These are phyloP conservation scores for Penicillium sp. DNA, from an alignment of 2,329 filamentous ascomycete genomes.

Conservation along the genomic window DNA sequence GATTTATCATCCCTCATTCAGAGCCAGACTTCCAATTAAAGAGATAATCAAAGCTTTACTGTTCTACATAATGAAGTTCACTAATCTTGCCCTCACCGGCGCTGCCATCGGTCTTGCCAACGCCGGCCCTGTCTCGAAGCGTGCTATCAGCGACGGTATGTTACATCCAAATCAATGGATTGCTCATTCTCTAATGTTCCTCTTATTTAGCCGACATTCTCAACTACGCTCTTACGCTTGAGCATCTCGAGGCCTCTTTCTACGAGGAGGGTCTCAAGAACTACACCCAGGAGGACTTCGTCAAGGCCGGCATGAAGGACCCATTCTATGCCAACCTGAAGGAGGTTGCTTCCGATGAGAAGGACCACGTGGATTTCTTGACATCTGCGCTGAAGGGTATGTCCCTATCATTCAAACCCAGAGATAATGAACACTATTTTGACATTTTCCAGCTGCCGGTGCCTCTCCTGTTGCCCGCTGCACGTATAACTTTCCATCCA, in stretches of 20 bases:
- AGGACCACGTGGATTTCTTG: slow-evolving; percentile 59
- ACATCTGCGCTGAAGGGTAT: slow-evolving; percentile 41
- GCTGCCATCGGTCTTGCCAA: slow-evolving; percentile 1
- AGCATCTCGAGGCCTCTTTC: slow-evolving; percentile 62
- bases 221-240: slow-evolving; percentile 41
- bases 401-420: background rate
- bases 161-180: background rate
- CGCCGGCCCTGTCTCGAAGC: slow-evolving; percentile 13
- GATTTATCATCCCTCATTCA: background rate
- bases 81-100: slow-evolving; percentile 12
- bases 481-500: slow-evolving; percentile 57
- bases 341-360: slow-evolving; percentile 58
- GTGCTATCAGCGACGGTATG: slow-evolving; percentile 15
- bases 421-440: background rate
- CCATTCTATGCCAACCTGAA: slow-evolving; percentile 60
- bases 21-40: background rate
- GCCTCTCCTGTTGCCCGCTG: slow-evolving; percentile 54
- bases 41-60: background rate
- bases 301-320: slow-evolving; percentile 51
- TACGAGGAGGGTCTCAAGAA: slow-evolving; percentile 61
- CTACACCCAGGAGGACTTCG: slow-evolving; percentile 56
- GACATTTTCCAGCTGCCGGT: slow-evolving; percentile 40
- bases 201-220: slow-evolving; percentile 19
- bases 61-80: slow-evolving; percentile 12
- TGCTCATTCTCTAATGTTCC: background rate